phyloP scores from a whole-genome alignment of 1,284 basidiomycete species.

The Fomes fomentarius region DNA sequence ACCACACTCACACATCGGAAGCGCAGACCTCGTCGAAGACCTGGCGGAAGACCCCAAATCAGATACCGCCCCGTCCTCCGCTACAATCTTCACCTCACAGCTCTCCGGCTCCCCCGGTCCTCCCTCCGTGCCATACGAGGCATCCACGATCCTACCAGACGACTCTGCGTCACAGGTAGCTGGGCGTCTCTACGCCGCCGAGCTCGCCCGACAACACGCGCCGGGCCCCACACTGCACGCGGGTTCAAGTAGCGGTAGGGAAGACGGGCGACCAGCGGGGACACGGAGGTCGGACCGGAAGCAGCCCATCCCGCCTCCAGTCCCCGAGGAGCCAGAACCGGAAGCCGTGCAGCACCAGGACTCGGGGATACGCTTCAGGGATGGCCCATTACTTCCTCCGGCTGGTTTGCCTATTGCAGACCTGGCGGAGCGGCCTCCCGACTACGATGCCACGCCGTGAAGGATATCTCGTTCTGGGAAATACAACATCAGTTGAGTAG shows the following conservation, averaged over 20 bases:
- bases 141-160: slow-evolving; percentile 12
- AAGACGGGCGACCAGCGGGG: background rate
- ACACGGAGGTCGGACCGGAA: slow-evolving; percentile 9
- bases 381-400: slow-evolving; percentile 7
- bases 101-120: background rate
- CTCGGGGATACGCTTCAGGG: slow-evolving; percentile 23
- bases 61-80: background rate
- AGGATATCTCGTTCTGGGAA: background rate
- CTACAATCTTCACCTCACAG: background rate
- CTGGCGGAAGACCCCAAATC: slow-evolving; percentile 8
- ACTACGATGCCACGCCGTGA: background rate
- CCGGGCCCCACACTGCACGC: background rate
- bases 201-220: slow-evolving; percentile 9
- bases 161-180: slow-evolving; percentile 19
- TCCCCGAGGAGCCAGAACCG: slow-evolving; percentile 12
- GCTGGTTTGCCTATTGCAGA: background rate
- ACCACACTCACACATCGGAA: background rate
- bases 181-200: slow-evolving; percentile 17
- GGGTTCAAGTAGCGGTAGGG: background rate
- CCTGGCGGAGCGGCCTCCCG: slow-evolving; percentile 1
- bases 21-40: slow-evolving; percentile 14
- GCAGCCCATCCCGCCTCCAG: slow-evolving; percentile 9
- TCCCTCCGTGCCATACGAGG: background rate
- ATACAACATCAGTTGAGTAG: background rate
- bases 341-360: slow-evolving; percentile 20